phyloP scores from a whole-genome alignment of 2,329 filamentous ascomycete species.

The Leptodontidium sp. region DNA sequence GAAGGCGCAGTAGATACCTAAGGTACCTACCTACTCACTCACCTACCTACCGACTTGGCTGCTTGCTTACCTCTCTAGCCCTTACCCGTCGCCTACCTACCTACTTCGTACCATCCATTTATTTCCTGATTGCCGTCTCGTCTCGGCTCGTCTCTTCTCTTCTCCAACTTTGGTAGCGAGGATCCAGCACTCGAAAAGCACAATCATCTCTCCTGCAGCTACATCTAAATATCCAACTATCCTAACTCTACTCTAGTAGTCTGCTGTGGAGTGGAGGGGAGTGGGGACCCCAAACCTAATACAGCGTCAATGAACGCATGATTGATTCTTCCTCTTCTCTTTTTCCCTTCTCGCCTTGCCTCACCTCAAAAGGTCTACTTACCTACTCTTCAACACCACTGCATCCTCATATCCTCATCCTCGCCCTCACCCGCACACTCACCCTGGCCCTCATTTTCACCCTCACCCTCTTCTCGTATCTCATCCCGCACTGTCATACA shows the following conservation, averaged over 20 bases:
- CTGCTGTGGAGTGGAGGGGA: background rate
- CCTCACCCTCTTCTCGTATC: background rate
- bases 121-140: background rate
- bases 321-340: background rate
- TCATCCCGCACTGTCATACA: constrained; percentile 5
- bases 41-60: too few relatives aligned
- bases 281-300: constrained; percentile 18
- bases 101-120: too few relatives aligned
- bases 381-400: too few relatives aligned
- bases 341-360: background rate
- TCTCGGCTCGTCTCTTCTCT: background rate
- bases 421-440: background rate
- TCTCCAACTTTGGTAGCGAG: constrained; percentile 3
- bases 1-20: too few relatives aligned
- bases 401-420: too few relatives aligned
- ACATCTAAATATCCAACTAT: background rate
- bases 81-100: too few relatives aligned
- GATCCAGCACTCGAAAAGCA: background rate
- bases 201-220: background rate
- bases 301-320: constrained; percentile 20
- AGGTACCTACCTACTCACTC: too few relatives aligned
- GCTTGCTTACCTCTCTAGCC: too few relatives aligned
- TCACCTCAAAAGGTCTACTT: background rate
- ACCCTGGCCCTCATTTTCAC: background rate
- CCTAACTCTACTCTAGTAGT: background rate